Percentiles rank a stretch among this genome's conserved stretches.
Evolutionary conservation across 352 stramenopile species (phyloP).

Genomic region (Phytopythium aichiense): DNA sequence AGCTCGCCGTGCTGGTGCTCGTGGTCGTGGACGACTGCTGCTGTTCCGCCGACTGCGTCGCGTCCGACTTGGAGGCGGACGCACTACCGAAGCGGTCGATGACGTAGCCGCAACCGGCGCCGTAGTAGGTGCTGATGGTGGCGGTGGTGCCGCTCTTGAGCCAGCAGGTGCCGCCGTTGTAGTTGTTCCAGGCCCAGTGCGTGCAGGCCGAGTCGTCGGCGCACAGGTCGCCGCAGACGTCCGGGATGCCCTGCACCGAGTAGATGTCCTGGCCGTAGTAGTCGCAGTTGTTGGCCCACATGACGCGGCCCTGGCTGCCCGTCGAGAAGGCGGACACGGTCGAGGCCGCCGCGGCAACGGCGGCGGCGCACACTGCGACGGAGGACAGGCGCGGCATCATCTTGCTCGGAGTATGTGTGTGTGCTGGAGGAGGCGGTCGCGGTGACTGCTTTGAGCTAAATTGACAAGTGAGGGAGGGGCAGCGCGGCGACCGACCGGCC

Average conservation of each 20-base stretch:
- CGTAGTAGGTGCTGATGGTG: constrained; percentile 13
- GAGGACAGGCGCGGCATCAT: background rate
- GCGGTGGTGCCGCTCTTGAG: constrained; percentile 15
- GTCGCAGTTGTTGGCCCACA: constrained; percentile 24
- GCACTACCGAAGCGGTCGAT: constrained; percentile 11
- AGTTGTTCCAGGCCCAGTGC: constrained; percentile 26
- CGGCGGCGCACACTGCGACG: constrained; percentile 1
- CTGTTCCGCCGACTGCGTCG: constrained; percentile 1
- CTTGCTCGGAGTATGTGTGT: background rate
- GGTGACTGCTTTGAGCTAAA: constrained; percentile 3
- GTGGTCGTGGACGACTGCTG: constrained; percentile 1
- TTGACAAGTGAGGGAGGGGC: constrained; percentile 10
- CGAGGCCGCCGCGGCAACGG: constrained; percentile 8
- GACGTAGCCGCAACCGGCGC: constrained; percentile 23
- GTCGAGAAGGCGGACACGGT: constrained; percentile 12
- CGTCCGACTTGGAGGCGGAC: background rate
- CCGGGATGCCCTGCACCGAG: constrained; percentile 11
- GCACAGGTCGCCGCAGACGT: constrained; percentile 24
- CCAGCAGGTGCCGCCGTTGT: constrained; percentile 29
- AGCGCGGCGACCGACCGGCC: background rate
- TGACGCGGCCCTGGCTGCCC: constrained; percentile 16
- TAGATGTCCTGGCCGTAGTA: constrained; percentile 17
- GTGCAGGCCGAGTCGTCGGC: constrained; percentile 17
- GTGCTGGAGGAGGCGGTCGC: background rate
- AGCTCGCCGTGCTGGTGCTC: background rate